Evolutionary conservation across 139 green algal species (phyloP).

Genomic region (Mesotaenium endlicherianum): DNA sequence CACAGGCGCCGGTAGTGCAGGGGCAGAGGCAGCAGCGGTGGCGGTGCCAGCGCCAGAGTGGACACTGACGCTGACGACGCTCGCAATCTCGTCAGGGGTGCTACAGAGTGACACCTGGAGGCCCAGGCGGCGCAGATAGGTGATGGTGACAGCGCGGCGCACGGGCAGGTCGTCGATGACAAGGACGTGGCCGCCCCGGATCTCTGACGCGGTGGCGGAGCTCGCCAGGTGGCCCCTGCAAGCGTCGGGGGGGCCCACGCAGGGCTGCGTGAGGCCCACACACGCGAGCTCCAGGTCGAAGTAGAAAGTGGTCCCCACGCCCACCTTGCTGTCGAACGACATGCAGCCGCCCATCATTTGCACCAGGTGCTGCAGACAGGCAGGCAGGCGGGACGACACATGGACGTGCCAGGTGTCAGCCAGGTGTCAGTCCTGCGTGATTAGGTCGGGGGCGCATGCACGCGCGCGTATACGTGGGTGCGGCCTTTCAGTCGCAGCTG

Average conservation of each 20-base stretch:
- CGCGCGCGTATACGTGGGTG: too few species aligned
- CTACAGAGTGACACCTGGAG: slow-evolving; percentile 4
- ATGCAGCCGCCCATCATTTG: slow-evolving; percentile 42
- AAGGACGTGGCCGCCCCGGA: neutral
- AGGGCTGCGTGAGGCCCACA: neutral
- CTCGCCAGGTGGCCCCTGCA: neutral
- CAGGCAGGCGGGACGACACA: too few species aligned
- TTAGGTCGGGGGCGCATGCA: too few species aligned
- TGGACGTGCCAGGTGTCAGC: too few species aligned
- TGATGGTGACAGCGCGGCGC: slow-evolving; percentile 11
- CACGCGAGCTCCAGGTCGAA: slow-evolving; percentile 26
- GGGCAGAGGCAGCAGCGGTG: too few species aligned
- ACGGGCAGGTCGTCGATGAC: slow-evolving; percentile 35
- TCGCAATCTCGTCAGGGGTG: neutral
- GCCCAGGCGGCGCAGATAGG: slow-evolving; percentile 29
- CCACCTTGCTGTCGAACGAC: slow-evolving; percentile 4
- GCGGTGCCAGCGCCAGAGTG: too few species aligned
- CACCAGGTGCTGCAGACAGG: slow-evolving; percentile 16
- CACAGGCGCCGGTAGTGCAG: too few species aligned
- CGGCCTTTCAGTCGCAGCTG: too few species aligned
- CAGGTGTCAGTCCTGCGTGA: too few species aligned
- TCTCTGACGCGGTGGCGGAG: neutral
- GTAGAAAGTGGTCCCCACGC: slow-evolving; percentile 49
- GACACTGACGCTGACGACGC: too few species aligned
- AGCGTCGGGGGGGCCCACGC: neutral